Evolutionary conservation across 2,329 filamentous ascomycete genomes (phyloP).

Genomic region (Fusarium pseudonygamai): DNA sequence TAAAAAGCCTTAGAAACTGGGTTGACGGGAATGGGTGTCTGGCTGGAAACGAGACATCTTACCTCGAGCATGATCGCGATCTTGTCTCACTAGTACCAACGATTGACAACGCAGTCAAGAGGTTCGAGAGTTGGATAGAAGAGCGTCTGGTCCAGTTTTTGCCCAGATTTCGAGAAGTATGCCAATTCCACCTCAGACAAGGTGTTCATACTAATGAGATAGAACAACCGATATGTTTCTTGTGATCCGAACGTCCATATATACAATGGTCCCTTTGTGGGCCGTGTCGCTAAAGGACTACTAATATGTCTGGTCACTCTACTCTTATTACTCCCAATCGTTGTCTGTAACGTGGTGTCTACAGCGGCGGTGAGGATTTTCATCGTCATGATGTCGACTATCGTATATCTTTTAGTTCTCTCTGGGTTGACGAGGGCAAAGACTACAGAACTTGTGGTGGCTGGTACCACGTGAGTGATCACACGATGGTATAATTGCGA

Average conservation of each 20-base stretch:
- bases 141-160: neutral
- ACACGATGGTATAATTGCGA: accelerated
- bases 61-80: neutral
- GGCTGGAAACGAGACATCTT: neutral
- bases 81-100: neutral
- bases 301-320: neutral
- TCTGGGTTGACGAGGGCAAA: neutral
- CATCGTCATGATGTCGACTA: neutral
- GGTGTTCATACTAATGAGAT: neutral
- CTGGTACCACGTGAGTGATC: neutral
- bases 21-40: neutral
- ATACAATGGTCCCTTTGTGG: neutral
- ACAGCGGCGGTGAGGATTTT: neutral
- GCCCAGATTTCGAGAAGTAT: neutral
- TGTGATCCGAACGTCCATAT: neutral
- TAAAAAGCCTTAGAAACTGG: neutral
- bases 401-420: neutral
- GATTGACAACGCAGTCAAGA: neutral
- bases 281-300: neutral
- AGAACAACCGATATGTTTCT: neutral
- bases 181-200: accelerated
- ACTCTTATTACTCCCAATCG: neutral
- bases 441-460: neutral
- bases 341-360: neutral
- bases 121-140: slow-evolving; percentile 6